Percentiles rank a stretch among this genome's conserved stretches.
These are phyloP conservation scores for Claviceps arundinis DNA, from an alignment of 2,329 filamentous ascomycete species.

Conservation along the genomic window DNA sequence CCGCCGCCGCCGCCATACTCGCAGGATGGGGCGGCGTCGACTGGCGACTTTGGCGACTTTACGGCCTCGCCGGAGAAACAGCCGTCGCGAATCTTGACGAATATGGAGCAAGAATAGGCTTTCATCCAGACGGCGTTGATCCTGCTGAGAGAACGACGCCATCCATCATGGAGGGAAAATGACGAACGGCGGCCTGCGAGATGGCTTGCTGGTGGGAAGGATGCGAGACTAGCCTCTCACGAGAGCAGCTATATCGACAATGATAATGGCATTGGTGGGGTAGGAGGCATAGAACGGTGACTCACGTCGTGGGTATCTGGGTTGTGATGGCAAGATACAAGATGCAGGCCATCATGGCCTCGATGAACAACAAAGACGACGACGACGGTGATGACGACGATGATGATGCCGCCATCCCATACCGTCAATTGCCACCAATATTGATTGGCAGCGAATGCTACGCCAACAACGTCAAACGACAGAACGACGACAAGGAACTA, in stretches of 20 bases:
- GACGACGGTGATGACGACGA: no score
- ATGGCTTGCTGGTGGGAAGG: conserved; percentile 23
- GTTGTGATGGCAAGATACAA: not conserved
- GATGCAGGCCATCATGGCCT: not conserved
- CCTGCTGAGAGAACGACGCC: not conserved
- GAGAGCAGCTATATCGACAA: not conserved
- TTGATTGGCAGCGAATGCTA: no score
- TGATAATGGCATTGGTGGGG: not conserved
- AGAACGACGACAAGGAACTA: no score
- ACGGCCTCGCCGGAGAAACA: no score
- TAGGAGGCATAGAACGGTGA: not conserved
- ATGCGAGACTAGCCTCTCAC: not conserved
- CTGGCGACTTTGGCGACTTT: no score
- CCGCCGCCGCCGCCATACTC: no score
- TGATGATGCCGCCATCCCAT: no score
- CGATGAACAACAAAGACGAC: not conserved
- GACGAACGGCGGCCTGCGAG: conserved; percentile 5
- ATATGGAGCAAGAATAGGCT: not conserved
- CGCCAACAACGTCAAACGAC: no score
- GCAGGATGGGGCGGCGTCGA: no score
- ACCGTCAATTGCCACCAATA: no score
- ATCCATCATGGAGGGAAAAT: not conserved
- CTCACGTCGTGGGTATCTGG: not conserved
- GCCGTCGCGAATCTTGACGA: no score
- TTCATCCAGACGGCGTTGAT: conserved; percentile 10